Base-by-base conservation (phyloP, 768 basidiomycete species). In the Collybia sordida region DNA sequence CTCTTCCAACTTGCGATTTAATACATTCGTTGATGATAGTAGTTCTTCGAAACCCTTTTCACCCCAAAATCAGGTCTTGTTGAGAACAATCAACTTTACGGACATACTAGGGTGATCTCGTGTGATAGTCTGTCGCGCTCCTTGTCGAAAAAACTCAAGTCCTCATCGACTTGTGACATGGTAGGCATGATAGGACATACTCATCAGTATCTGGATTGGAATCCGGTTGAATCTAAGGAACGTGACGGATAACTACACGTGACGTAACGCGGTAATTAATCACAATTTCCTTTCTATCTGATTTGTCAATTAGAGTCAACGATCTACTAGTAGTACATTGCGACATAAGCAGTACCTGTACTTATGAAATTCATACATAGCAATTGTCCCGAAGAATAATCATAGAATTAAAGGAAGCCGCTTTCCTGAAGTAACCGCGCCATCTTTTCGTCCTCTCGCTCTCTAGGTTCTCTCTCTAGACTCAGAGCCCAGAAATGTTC, bases 361-460 rank as follows among this genome's bases (percentile, higher is more conserved):
- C 46, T 55, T 52, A 52, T 52, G 52, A 56, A 53, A 54, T n/a
- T 31, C 31, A 44, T 54, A 53, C 34, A 54, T 53, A 43, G 31
- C 9, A 7, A 12, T 14, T 31, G 31, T 31, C 31, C 31, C 31
- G 31, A 12, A 31, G 25, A 31, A 6, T 31, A 31, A 31, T 11
- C 31, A 31, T 27, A 22, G 24, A 48, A 57, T 67, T 70, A 92
- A 70, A 92, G 70, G 73, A 93, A 93, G 36, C 91, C 91, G 51
- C 88, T 91, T 68, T 93, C 91, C 63, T 93, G 91, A 37, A 93
- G 70, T 51, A 93, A 70, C 42, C 91, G 78, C 7, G 91, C 90
- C 92, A 97, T 95, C 77, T 93, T 93, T 72, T 97, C 96, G 57
- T 96, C 93, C 58, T 98, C 96, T 40, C 93, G 79, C 70, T 99